Base-by-base conservation (phyloP, 208 protist genomes). In the Acanthamoeba culbertsoni region DNA sequence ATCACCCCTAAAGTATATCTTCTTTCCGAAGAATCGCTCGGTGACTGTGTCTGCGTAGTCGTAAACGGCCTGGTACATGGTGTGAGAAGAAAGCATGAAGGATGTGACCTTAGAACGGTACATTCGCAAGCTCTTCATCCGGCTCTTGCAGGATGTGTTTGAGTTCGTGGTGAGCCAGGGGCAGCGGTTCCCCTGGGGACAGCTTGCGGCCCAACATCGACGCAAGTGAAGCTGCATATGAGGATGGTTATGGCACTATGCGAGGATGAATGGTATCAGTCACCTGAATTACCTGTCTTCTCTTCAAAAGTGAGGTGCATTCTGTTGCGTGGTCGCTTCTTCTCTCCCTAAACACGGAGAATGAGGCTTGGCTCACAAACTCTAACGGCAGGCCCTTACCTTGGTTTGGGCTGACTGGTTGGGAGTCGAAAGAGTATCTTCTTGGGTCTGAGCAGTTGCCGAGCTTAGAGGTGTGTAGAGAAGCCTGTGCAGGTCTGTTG, bases 1-100 rank as follows among this genome's bases (percentile, higher is more conserved):
- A n/a, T 12, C 16, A 65, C 90, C 90, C 62, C 90, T 8, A 31
- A 94, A 93, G 57, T 93, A 94, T 31, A 94, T 55, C 92, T 94
- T 94, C 57, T 94, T 73, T 5, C 91, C 82, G 86, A 93, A 94
- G 51, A 94, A 86, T 3, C 48, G 53, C 88, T 92, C 40, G 6
- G 63, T 94, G 26, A 91, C 73, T 8, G 73, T 73, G 53, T 94
- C 68, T 10, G 92, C 84, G 5, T 86, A 92, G 40, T 94, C 92
- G 33, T 73, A 84, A 0, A 93, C 23, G 2, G 77, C 53, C 48
- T 91, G 28, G 0, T 33, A 46, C 28, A 43, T 48, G 14, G 28
- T 20, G 0, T 77, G 35, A 8, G 0, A 40, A 53, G 71, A 82
- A 6, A 1, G 35, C 20, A 40, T 79, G 26, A 3, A 33, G 62